Percentiles rank a stretch among this genome's conserved stretches.
Evolutionary conservation across 495 filamentous ascomycete species (phyloP).

Genomic region (Clavariopsis aquatica): DNA sequence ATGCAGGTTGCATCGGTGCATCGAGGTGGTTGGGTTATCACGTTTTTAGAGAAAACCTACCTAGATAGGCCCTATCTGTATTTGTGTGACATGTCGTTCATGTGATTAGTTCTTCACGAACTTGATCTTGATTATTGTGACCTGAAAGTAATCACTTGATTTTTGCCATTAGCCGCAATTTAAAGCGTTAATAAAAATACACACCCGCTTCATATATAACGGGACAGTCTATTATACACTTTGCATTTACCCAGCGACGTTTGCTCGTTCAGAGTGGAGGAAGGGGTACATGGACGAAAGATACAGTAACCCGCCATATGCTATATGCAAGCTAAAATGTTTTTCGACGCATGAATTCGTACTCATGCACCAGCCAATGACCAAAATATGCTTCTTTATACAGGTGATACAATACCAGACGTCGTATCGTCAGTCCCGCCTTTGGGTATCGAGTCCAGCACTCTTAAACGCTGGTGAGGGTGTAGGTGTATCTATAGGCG

Average conservation of each 20-base stretch:
- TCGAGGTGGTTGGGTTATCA: too few relatives aligned
- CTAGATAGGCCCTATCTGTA: too few relatives aligned
- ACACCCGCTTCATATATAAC: neutral
- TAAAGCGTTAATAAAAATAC: neutral
- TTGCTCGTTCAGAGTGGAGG: neutral
- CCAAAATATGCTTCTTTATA: neutral
- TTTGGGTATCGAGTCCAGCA: slow-evolving; percentile 3
- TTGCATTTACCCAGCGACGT: neutral
- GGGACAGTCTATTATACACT: neutral
- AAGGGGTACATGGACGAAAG: neutral
- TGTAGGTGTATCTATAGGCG: slow-evolving; percentile 14
- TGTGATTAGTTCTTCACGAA: too few relatives aligned
- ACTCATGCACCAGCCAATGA: slow-evolving; percentile 4
- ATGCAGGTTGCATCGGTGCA: too few relatives aligned
- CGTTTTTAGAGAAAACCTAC: too few relatives aligned
- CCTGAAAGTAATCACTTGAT: too few relatives aligned
- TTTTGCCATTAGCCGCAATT: neutral
- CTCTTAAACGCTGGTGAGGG: slow-evolving; percentile 19
- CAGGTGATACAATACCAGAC: neutral
- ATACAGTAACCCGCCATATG: neutral
- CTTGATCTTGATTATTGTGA: too few relatives aligned
- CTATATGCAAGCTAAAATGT: neutral
- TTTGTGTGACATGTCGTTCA: too few relatives aligned
- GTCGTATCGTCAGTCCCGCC: neutral
- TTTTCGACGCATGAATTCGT: neutral